phyloP scores from a whole-genome alignment of 257 asterid genomes.

The Primulina huaijiensis region DNA sequence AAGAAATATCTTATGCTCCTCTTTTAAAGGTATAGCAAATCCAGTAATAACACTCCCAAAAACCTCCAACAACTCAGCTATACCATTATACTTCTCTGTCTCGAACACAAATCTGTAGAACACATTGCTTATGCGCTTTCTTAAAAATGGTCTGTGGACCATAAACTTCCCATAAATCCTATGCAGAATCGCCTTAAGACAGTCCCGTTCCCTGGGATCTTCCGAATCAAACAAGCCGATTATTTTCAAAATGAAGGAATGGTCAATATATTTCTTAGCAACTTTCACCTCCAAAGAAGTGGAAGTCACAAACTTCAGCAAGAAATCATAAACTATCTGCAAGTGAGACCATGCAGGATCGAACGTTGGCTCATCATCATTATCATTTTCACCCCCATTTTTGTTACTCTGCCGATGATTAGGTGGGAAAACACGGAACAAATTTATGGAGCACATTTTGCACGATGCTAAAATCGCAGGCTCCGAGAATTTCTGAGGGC shows the following conservation, averaged over 20 bases:
- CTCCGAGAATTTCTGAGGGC: conserved; percentile 60
- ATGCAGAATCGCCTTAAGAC: conserved; percentile 76
- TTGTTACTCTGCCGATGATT: conserved; percentile 35
- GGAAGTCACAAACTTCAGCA: conserved; percentile 72
- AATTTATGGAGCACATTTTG: conserved; percentile 80
- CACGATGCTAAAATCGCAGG: conserved; percentile 72
- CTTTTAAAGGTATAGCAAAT: conserved; percentile 82
- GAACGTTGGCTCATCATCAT: conserved; percentile 69
- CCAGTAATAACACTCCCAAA: conserved; percentile 94
- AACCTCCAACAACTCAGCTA: conserved; percentile 81
- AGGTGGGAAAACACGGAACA: conserved; percentile 77
- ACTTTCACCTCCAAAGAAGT: conserved; percentile 64
- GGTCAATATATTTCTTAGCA: conserved; percentile 74
- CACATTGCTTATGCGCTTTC: conserved; percentile 73
- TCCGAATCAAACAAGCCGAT: conserved; percentile 83
- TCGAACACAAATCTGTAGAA: conserved; percentile 73
- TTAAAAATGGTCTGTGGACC: conserved; percentile 76
- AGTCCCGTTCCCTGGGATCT: conserved; percentile 94
- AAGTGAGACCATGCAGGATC: conserved; percentile 93
- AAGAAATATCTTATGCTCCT: conserved; percentile 87
- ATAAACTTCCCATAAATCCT: conserved; percentile 88
- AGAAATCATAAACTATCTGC: conserved; percentile 77
- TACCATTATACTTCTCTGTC: conserved; percentile 76
- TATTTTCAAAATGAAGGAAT: conserved; percentile 54
- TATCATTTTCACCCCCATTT: conserved; percentile 49